Base-by-base conservation (phyloP, 192 early-diverging fungal genomes). In the Mortierella antarctica region DNA sequence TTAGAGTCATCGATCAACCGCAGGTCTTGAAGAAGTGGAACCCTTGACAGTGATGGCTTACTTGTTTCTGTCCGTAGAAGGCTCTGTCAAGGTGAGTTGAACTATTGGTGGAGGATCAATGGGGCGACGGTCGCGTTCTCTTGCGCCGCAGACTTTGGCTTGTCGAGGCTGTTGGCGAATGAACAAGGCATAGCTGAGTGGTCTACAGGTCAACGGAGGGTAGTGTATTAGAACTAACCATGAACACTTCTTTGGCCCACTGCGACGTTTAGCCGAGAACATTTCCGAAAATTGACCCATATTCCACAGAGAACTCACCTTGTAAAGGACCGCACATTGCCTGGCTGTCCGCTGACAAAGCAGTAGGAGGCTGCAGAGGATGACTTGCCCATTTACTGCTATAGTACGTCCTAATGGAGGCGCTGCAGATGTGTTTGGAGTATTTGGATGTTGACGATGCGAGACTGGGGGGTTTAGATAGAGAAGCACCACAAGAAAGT, bases 131-230 rank as follows among this genome's bases (percentile, higher is more conserved):
- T 94, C 93, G 87, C 95, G 94, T 71, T 95, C 96, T 67, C 94
- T 95, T 84, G 92, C 92, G 67, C 94, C 94, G 81, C 96, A 97
- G 84, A 96, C 91, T 60, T 95, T 88, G 17, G 94, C 94, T 80
- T 92, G 92, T 73, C 90, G 87, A 13, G 96, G 95, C 80, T 96
- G 91, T 78, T 97, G 96, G 21, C 92, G 88, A 50, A 96, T 88
- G 52, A 89, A 83, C 39, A 95, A 81, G 11, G 64, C 62, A 81
- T 88, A 90, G 44, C 77, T 74, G 31, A 2, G 3, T 45, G 65
- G 60, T 17, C 83, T 84, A 54, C 10, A 14, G 62, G 31, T 2
- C 48, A 31, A 63, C 53, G n/a, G 21, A 5, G 42, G 40, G 11
- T 31, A 54, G 53, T 8, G 53, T 31, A 65, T 10, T 41, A 5